A percentile compares a stretch with the other conserved stretches of the same genome.
phyloP scores from a whole-genome alignment of 352 stramenopile species.

The Phytophthora cactorum region DNA sequence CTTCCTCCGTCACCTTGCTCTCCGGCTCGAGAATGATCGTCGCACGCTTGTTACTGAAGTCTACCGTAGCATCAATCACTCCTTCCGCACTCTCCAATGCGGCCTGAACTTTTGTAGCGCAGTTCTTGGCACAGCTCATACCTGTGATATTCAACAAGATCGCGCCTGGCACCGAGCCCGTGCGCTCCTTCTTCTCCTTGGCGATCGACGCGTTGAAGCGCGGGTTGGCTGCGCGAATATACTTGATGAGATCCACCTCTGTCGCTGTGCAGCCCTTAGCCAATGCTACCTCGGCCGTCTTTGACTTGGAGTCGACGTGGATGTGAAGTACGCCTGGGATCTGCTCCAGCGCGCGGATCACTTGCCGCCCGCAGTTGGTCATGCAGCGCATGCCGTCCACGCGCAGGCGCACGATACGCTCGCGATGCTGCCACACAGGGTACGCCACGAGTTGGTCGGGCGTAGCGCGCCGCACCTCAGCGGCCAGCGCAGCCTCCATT shows the following conservation, averaged over 20 bases:
- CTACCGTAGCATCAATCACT: constrained; percentile 74
- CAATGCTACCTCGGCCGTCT: constrained; percentile 76
- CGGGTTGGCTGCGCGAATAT: constrained; percentile 74
- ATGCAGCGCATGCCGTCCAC: constrained; percentile 90
- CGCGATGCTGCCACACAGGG: constrained; percentile 83
- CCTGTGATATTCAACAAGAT: constrained; percentile 78
- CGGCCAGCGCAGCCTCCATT: constrained; percentile 58
- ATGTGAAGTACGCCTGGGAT: constrained; percentile 86
- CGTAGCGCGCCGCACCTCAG: constrained; percentile 58
- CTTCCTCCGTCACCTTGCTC: constrained; percentile 63
- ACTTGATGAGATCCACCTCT: constrained; percentile 89
- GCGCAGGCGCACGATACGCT: constrained; percentile 75
- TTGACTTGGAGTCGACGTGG: constrained; percentile 84
- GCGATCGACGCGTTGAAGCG: constrained; percentile 77
- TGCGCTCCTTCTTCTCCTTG: constrained; percentile 55
- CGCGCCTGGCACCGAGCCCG: constrained; percentile 61
- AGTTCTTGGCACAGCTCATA: constrained; percentile 81
- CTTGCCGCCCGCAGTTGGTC: constrained; percentile 83
- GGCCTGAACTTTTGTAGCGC: constrained; percentile 59
- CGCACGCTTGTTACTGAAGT: constrained; percentile 72
- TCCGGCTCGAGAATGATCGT: constrained; percentile 73
- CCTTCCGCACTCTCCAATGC: constrained; percentile 53
- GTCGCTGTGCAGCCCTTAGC: constrained; percentile 82
- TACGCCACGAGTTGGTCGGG: constrained; percentile 63
- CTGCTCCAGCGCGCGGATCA: constrained; percentile 81